Conservation (phyloP, 1,139 yeast genomes). For the Wickerhamomyces sp. region DNA sequence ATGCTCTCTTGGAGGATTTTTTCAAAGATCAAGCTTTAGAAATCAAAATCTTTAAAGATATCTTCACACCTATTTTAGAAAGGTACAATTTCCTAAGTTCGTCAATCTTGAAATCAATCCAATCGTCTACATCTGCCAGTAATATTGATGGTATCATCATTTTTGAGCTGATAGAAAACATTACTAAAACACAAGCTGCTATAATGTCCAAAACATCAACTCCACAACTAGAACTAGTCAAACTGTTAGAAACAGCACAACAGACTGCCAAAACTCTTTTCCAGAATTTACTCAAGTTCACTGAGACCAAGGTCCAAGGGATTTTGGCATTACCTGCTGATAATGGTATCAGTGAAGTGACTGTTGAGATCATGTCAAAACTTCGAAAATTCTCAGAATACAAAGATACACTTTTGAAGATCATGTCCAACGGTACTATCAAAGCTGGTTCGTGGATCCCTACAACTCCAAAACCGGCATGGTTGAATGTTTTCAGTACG, state of each 20-base stretch:
- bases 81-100: slow-evolving; percentile 31
- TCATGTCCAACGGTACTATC: slow-evolving; percentile 38
- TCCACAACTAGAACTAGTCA: slow-evolving; percentile 9
- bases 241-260: slow-evolving; percentile 21
- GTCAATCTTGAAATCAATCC: slow-evolving; percentile 31
- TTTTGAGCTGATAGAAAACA: slow-evolving; percentile 41
- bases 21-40: slow-evolving; percentile 32
- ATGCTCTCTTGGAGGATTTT: slow-evolving; percentile 37
- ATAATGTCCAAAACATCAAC: slow-evolving; percentile 21
- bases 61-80: slow-evolving; percentile 31
- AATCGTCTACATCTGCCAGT: slow-evolving; percentile 25
- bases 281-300: slow-evolving; percentile 49
- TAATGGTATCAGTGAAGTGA: slow-evolving; percentile 62
- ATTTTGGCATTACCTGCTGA: slow-evolving; percentile 49
- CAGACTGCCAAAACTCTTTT: slow-evolving; percentile 41
- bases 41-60: slow-evolving; percentile 35
- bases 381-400: slow-evolving; percentile 63
- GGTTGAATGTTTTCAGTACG: slow-evolving; percentile 46
- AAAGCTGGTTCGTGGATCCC: slow-evolving; percentile 71
- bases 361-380: slow-evolving; percentile 61
- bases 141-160: slow-evolving; percentile 35
- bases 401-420: slow-evolving; percentile 44
- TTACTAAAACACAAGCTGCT: slow-evolving; percentile 24
- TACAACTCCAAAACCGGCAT: slow-evolving; percentile 41
- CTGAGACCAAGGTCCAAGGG: slow-evolving; percentile 45